Percentiles rank a stretch among this genome's conserved stretches.
phyloP scores from a whole-genome alignment of 345 rosid genomes.

The Brassica incana region DNA sequence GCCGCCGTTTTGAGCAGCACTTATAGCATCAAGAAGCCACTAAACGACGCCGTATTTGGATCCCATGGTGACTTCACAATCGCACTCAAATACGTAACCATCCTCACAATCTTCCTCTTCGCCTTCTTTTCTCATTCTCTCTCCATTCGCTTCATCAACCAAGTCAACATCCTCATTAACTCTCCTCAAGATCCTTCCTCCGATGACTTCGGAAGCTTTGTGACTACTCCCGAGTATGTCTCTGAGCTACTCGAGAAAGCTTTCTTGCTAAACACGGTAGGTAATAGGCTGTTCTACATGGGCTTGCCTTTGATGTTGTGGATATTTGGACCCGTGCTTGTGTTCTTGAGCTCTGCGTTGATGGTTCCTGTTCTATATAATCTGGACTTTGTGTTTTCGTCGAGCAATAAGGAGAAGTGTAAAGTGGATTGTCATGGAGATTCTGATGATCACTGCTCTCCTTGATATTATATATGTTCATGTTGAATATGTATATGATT shows the following conservation, averaged over 20 bases:
- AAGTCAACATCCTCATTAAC: slow-evolving; percentile 81
- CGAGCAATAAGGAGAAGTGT: slow-evolving; percentile 28
- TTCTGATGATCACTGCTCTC: slow-evolving; percentile 23
- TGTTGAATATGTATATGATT: neutral
- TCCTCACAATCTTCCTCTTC: slow-evolving; percentile 69
- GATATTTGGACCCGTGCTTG: slow-evolving; percentile 89
- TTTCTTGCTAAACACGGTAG: slow-evolving; percentile 66
- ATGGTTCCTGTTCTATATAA: slow-evolving; percentile 77
- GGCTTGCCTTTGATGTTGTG: slow-evolving; percentile 78
- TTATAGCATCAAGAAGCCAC: slow-evolving; percentile 80
- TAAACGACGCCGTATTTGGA: slow-evolving; percentile 70
- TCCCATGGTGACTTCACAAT: slow-evolving; percentile 87
- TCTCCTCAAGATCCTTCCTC: slow-evolving; percentile 46
- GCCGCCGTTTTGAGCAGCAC: slow-evolving; percentile 95
- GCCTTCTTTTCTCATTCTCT: slow-evolving; percentile 85
- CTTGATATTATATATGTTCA: slow-evolving; percentile 13
- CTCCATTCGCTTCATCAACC: slow-evolving; percentile 80
- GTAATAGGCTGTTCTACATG: slow-evolving; percentile 80
- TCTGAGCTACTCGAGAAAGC: slow-evolving; percentile 67
- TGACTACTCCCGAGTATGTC: slow-evolving; percentile 56
- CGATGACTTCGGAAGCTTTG: slow-evolving; percentile 32
- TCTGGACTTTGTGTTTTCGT: slow-evolving; percentile 56
- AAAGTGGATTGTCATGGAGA: slow-evolving; percentile 39
- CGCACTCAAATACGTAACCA: slow-evolving; percentile 75
- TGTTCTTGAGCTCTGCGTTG: slow-evolving; percentile 56